Evolutionary conservation across 805 yeast species (phyloP), one percentile per base, ranked within the genome.

Genomic region (Pichia thaimueangensis): DNA sequence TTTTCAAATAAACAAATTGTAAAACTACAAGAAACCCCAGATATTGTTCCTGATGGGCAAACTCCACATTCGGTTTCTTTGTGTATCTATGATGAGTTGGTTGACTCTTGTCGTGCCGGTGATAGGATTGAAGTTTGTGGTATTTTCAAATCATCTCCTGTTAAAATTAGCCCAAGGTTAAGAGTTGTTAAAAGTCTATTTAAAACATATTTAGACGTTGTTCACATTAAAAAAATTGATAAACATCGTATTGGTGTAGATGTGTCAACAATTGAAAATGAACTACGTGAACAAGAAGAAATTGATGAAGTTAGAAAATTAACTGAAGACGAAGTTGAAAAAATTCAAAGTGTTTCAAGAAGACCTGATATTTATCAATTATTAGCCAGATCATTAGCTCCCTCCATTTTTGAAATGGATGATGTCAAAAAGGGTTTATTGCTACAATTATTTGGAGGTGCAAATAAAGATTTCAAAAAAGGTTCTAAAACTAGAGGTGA

Each of bases 401-500:
- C 99, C n/a, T 84, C 95, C 41, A 87, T 93, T 55, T 93, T 76
- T 62, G 98, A 93, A 63, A 78, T 89, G 74, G 97, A 87, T 53
- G 99, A 93, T 59, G 96, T 91, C 32, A 93, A 93, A 53, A 93
- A 93, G 63, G 99, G 99, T 19, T 83, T 93, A 30, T 62, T 93
- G 45, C 70, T 93, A 42, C 98, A 93, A 63, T 68, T 93, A 42
- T 93, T 93, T 63, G 97, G 98, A 16, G 99, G 99, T 44, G 77
- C 97, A 13, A 87, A 91, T 56, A 93, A 93, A 63, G 76, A 77
- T 2, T 87, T 91, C 62, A 68, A 71, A 30, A 89, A 88, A 60
- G 96, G 97, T 54, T 97, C 97, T 3, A 73, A 87, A 49, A 91
- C 89, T 61, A 77, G 99, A 69, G 99, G 99, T 37, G 99, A 93